Evolutionary conservation across 2,329 filamentous ascomycete genomes (phyloP), one percentile per base, ranked within the genome.

Genomic region (Escovopsis sp.): DNA sequence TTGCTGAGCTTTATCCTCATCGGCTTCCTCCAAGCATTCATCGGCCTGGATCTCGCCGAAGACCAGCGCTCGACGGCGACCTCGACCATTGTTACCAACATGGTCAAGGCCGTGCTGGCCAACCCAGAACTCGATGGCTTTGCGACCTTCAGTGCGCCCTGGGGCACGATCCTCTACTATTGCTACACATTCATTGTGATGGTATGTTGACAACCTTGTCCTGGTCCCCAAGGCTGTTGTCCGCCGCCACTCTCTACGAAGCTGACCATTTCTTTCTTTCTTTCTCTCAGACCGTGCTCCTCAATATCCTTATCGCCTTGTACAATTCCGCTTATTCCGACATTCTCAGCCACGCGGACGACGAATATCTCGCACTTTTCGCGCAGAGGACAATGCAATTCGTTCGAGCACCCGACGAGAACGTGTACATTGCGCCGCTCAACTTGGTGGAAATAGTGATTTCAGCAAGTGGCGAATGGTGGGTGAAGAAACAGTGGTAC

Each of bases 301-400:
- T 98, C 50, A 98, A 98, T 59, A 86, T 98, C 52, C 76, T 98
- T 44, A 96, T 98, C 56, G 91, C 91, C 0, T 76, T 98, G 7
- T 98, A 95, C 68, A 96, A 96, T 64, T 89, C 81, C 37, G 87
- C 91, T 2, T 96, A 98, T 57, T 84, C 93, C 55, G 87, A 94
- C 59, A 93, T 95, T 45, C 93, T 88, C 53, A 80, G 84, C 37
- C 88, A 98, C 55, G 87, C 91, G 5, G 82, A 86, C 49, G 91
- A 98, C 59, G 91, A 98, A 60, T 98, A 87, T 62, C 79, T 98
- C 58, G 89, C 87, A 0, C 74, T 96, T 4, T 95, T 94, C 62
- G 74, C 85, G 0, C 84, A 93, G 51, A 94, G 94, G 63, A 95
- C 91, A 0, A 85, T 96, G 73, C 87, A 94, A 54, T 98, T 95